These are phyloP conservation scores for Hypoxylon intermedium DNA, from an alignment of 495 filamentous ascomycete species.

Conservation along the genomic window DNA sequence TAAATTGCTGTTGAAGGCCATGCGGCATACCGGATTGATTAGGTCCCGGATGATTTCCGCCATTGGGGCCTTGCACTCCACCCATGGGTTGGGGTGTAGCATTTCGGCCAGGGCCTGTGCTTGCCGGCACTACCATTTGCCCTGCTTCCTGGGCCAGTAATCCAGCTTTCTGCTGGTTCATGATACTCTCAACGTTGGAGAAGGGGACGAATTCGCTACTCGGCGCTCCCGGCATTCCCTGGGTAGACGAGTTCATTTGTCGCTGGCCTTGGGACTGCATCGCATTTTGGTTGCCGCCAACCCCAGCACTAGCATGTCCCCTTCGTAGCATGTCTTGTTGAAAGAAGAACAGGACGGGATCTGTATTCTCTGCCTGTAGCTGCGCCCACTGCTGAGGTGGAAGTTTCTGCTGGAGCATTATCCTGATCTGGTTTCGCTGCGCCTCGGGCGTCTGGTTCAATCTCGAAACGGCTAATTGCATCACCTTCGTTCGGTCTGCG, in stretches of 20 bases:
- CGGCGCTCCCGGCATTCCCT: constrained; percentile 41
- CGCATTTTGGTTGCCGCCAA: constrained; percentile 33
- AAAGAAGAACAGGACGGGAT: constrained; percentile 51
- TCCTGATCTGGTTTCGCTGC: constrained; percentile 44
- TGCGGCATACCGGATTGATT: constrained; percentile 46
- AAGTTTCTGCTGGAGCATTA: constrained; percentile 41
- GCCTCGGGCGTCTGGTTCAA: constrained; percentile 40
- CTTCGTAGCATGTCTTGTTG: constrained; percentile 49
- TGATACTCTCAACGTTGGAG: constrained; percentile 56
- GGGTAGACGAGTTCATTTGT: constrained; percentile 46
- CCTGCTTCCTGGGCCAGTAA: constrained; percentile 56
- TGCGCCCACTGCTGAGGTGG: constrained; percentile 41
- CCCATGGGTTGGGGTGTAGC: constrained; percentile 51
- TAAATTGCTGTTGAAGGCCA: constrained; percentile 49
- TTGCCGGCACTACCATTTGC: constrained; percentile 60
- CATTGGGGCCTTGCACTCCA: constrained; percentile 46
- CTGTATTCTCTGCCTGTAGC: constrained; percentile 44
- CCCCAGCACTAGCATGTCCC: constrained; percentile 32
- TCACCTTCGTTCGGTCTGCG: constrained; percentile 41
- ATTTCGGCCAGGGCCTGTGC: constrained; percentile 52
- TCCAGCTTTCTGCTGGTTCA: constrained; percentile 55
- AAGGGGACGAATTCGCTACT: constrained; percentile 50
- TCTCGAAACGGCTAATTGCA: constrained; percentile 38
- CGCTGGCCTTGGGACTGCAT: constrained; percentile 44
- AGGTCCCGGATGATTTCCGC: constrained; percentile 43